Evolutionary conservation across 2,329 filamentous ascomycete species (phyloP).

Genomic region (Pseudogymnoascus sp.): DNA sequence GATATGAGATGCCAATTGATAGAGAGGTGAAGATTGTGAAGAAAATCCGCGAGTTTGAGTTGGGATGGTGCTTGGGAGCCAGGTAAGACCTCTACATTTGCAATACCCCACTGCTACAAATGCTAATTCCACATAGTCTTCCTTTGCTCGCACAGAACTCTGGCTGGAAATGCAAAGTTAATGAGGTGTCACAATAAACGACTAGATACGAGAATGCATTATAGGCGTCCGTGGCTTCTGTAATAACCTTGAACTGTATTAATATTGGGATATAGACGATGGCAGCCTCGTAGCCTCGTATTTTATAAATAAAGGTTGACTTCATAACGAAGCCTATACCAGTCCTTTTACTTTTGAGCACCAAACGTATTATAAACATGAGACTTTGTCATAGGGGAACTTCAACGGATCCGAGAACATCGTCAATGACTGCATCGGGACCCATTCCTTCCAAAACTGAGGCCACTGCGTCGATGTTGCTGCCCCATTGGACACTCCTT

Average conservation of each 20-base stretch:
- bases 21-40: constrained; percentile 96
- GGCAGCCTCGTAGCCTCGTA: neutral
- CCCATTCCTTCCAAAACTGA: constrained; percentile 54
- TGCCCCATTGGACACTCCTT: constrained; percentile 89
- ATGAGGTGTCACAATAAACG: constrained; percentile 36
- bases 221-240: neutral
- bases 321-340: neutral
- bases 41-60: constrained; percentile 94
- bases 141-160: constrained; percentile 73
- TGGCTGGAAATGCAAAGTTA: constrained; percentile 84
- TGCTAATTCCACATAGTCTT: constrained; percentile 51
- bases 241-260: constrained; percentile 1
- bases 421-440: constrained; percentile 55
- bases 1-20: constrained; percentile 96
- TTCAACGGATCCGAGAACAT: constrained; percentile 49
- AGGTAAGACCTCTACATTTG: constrained; percentile 50
- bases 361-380: neutral
- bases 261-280: constrained; percentile 4
- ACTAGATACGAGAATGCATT: neutral
- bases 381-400: constrained; percentile 37
- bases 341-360: neutral
- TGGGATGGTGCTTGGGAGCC: constrained; percentile 96
- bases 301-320: neutral
- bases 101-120: neutral
- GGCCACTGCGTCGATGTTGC: constrained; percentile 60